Base-by-base conservation (phyloP, 2,329 filamentous ascomycete species). In the Dactylellina drechsleri region DNA sequence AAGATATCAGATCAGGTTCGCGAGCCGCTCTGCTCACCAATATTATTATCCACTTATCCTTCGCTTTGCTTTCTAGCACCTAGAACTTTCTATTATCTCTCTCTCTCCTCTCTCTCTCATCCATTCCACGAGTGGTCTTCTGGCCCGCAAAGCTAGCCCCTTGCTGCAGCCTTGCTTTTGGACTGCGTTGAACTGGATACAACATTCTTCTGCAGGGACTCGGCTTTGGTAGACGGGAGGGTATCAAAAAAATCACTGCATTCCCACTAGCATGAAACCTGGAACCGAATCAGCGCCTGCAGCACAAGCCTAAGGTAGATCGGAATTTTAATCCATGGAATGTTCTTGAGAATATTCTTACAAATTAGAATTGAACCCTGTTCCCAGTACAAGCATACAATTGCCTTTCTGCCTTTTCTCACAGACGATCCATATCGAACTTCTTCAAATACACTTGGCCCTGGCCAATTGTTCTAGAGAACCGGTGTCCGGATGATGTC, bases 401-500 rank as follows among this genome's bases (percentile, higher is more conserved):
- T 71, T 59, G 52, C 45, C 65, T 36, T 57, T 56, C 65, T 53
- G 43, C 47, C 50, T 74, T 57, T 50, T 67, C 62, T 56, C 8
- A 58, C 45, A 57, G 70, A 58, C 53, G 53, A 75, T 75, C 71
- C 57, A 75, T 75, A 68, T 68, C 58, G 58, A 60, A 58, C n/a
- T 53, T 40, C 62, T 23, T 18, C 16, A 13, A 52, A 49, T n/a
- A 59, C 43, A 68, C 47, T 40, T 23, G 50, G 41, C 41, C 26
- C 57, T 62, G 57, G 66, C 28, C 49, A 50, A 58, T 58, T 74
- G 57, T 57, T 31, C 49, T 28, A 59, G 16, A 64, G 18, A 65
- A 53, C 71, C 64, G 58, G 64, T 65, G 58, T 75, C 71, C 71
- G 71, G 71, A 75, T 75, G 71, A 75, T 75, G 71, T 75, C 71